Evolutionary conservation across 1,284 basidiomycete species (phyloP).

Genomic region (Irpex rosettiformis): DNA sequence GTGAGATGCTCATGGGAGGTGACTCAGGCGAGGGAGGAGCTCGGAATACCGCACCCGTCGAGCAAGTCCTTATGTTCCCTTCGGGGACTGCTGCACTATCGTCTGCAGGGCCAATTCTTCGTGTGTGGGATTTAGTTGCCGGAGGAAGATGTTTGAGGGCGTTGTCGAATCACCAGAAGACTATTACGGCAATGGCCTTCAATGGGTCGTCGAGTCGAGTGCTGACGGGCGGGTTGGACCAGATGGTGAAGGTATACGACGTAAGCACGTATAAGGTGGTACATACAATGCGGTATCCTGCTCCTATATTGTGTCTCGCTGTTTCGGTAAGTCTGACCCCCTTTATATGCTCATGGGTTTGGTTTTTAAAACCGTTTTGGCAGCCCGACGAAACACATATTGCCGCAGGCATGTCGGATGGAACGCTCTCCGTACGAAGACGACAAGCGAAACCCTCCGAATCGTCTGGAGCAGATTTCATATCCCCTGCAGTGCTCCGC

Average conservation of each 20-base stretch:
- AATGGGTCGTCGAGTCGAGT: slow-evolving; percentile 75
- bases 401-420: slow-evolving; percentile 95
- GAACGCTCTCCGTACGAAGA: slow-evolving; percentile 86
- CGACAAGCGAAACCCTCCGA: slow-evolving; percentile 77
- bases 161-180: slow-evolving; percentile 97
- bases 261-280: slow-evolving; percentile 92
- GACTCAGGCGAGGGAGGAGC: slow-evolving; percentile 35
- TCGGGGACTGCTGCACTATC: slow-evolving; percentile 86
- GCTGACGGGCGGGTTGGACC: slow-evolving; percentile 89
- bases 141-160: slow-evolving; percentile 88
- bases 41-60: slow-evolving; percentile 68
- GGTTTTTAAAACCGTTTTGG: slow-evolving; percentile 8
- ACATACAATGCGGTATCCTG: slow-evolving; percentile 98
- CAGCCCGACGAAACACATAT: slow-evolving; percentile 97
- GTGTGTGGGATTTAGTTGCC: slow-evolving; percentile 94
- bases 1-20: slow-evolving; percentile 80
- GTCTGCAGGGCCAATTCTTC: slow-evolving; percentile 89
- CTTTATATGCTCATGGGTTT: slow-evolving; percentile 8
- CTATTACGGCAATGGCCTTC: slow-evolving; percentile 87
- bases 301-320: slow-evolving; percentile 89
- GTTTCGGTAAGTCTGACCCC: slow-evolving; percentile 63
- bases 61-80: slow-evolving; percentile 93
- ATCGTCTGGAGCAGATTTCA: slow-evolving; percentile 38
- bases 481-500: slow-evolving; percentile 42
- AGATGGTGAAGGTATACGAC: slow-evolving; percentile 99